Base-by-base conservation (phyloP, 176 grass and related monocot genomes). In the Saccharum spontaneum region DNA sequence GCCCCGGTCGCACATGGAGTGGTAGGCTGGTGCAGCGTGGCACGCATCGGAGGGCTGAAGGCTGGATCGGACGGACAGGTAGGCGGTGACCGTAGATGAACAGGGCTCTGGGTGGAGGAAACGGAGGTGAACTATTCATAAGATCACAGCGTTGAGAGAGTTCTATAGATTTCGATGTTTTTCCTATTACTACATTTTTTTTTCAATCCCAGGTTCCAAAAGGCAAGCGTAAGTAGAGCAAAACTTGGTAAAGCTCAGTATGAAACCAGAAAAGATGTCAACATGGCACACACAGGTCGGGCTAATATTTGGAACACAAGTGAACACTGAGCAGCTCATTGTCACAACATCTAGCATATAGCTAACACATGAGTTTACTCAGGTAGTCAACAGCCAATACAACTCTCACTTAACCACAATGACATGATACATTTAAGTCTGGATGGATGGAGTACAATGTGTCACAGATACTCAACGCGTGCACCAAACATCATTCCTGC, bases 351-450 rank as follows among this genome's bases (percentile, higher is more conserved):
- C 26, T 75, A 52, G 45, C 57, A 72, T 16, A 66, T 10, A 64
- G 46, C 55, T n/a, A 23, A 54, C 55, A 86, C 34, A 78, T 54
- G 23, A 76, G 30, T 83, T 63, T 18, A 87, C 54, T 15, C 50
- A 63, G n/a, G 49, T 62, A 50, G 60, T 36, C n/a, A 61, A 87
- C 60, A 90, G 46, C 61, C 20, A 30, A 31, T 83, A 83, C 79
- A 83, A 41, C 33, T 71, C 61, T 54, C 75, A 17, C 9, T 43
- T 38, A 76, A 79, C 46, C 57, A 79, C 28, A 74, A 79, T n/a
- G 50, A 37, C 81, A 90, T 28, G 33, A 50, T 54, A 87, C 75
- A 87, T 84, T 22, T 69, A 50, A 69, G 40, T 67, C 77, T 34
- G n/a, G 76, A 83, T 62, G 23, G 59, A 26, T 64, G 76, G 40